phyloP scores from a whole-genome alignment of 306 rosid species.

The Cicer bijugum region DNA sequence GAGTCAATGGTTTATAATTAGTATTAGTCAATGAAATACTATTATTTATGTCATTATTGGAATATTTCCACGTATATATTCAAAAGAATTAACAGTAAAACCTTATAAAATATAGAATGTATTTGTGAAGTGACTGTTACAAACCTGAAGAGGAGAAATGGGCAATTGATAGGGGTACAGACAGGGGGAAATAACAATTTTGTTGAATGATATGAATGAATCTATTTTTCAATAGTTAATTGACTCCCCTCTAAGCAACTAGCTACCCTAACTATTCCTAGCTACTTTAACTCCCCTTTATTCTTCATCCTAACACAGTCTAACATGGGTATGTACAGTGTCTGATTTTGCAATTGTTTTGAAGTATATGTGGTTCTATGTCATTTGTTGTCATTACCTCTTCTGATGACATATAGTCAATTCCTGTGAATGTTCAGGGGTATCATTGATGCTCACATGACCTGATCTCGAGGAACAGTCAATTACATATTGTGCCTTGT shows the following conservation, averaged over 20 bases:
- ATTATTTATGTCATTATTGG: background rate
- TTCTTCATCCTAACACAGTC: background rate
- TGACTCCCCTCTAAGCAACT: background rate
- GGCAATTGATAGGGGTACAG: background rate
- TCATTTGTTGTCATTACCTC: conserved; percentile 10
- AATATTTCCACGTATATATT: background rate
- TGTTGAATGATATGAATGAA: conserved; percentile 6
- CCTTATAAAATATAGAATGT: background rate
- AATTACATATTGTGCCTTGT: conserved; percentile 16
- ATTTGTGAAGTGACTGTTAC: background rate
- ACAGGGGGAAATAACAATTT: background rate
- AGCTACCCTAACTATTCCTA: background rate
- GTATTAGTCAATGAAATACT: background rate
- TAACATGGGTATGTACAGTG: background rate
- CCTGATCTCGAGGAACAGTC: conserved; percentile 35
- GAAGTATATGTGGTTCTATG: conserved; percentile 24
- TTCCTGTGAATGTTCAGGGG: conserved; percentile 28
- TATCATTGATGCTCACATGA: conserved; percentile 6
- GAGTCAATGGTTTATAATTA: background rate
- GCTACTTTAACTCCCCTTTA: background rate
- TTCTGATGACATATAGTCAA: conserved; percentile 23
- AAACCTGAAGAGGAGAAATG: background rate
- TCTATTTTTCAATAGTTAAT: background rate
- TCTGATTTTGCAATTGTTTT: conserved; percentile 5
- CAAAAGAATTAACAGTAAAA: background rate